These are phyloP conservation scores for Haematococcus lacustris DNA, from an alignment of 139 green algal species.

Conservation along the genomic window DNA sequence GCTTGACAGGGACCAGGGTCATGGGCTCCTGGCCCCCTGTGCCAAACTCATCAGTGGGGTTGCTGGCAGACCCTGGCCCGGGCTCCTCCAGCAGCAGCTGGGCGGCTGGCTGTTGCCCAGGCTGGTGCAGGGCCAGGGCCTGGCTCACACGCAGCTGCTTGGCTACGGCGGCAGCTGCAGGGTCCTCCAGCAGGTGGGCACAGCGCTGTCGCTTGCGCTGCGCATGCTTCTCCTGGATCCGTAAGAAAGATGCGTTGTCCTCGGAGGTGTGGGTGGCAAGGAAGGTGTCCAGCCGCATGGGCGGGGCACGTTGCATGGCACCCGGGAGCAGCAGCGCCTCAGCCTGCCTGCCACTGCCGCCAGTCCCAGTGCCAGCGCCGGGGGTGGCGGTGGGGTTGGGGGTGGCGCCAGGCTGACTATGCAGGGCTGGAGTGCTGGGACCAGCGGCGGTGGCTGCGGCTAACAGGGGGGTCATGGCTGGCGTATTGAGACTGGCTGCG, in stretches of 20 bases:
- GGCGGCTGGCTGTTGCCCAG: background rate
- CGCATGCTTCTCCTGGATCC: conserved; percentile 27
- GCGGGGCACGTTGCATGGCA: conserved; percentile 2
- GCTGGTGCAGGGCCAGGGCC: background rate
- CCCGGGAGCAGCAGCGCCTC: background rate
- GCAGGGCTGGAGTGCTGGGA: background rate
- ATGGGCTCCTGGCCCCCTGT: conserved; percentile 54
- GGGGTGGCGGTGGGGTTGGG: background rate
- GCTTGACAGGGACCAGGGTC: conserved; percentile 41
- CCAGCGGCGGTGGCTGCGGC: background rate
- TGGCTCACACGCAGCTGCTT: background rate
- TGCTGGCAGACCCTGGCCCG: no score
- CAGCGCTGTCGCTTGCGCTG: conserved; percentile 8
- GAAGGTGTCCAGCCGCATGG: conserved; percentile 65
- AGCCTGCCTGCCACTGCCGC: background rate
- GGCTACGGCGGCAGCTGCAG: background rate
- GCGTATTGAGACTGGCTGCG: conserved; percentile 31
- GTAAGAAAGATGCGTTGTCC: conserved; percentile 78
- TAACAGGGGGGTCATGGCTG: conserved; percentile 45
- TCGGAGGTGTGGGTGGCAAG: conserved; percentile 64
- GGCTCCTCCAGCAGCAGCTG: conserved; percentile 21
- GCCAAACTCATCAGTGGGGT: conserved; percentile 61
- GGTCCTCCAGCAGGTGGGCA: background rate
- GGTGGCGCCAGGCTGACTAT: background rate
- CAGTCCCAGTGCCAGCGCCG: background rate